Evolutionary conservation across 768 basidiomycete genomes (phyloP), one percentile per base, ranked within the genome.

Genomic region (Boletus eberwhitei): DNA sequence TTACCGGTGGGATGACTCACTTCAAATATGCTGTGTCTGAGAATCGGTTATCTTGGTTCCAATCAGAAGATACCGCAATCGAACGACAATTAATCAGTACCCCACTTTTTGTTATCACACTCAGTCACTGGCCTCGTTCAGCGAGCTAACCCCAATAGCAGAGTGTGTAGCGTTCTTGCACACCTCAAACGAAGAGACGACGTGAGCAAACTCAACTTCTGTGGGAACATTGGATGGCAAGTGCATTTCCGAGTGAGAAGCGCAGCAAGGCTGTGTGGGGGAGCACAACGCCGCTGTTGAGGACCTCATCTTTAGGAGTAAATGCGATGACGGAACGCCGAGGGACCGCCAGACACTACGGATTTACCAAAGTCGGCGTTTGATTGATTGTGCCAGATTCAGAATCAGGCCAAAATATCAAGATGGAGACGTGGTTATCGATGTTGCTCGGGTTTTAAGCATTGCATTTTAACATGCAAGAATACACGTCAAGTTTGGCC

Each of bases 1-100:
- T 59, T 2, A 36, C 65, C 65, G 65, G 29, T 29, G 8, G 50
- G 22, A 29, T 67, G 65, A 67, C 53, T 57, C 57, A 26, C 47
- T 40, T 37, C 38, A 14, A 43, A 26, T n/a, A n/a, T 43, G 8
- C 43, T 16, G 50, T 57, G 17, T 52, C 54, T 57, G 52, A 24
- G 32, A n/a, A 11, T 31, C 46, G 31, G 11, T 24, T 31, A 43
- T 26, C 41, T 13, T 21, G 31, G 21, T 54, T 48, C 50, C 16
- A 42, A 61, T 58, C 56, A 54, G 50, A 51, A 61, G 21, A 14
- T 29, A 29, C 8, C 8, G 8, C 29, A 29, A 29, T 8, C 24
- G 29, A 29, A 29, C 29, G 29, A 29, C n/a, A n/a, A n/a, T n/a
- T n/a, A n/a, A n/a, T n/a, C n/a, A n/a, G 29, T 29, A 29, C 29